Base-by-base conservation (phyloP, 768 basidiomycete species). In the Lentinus brumalis region DNA sequence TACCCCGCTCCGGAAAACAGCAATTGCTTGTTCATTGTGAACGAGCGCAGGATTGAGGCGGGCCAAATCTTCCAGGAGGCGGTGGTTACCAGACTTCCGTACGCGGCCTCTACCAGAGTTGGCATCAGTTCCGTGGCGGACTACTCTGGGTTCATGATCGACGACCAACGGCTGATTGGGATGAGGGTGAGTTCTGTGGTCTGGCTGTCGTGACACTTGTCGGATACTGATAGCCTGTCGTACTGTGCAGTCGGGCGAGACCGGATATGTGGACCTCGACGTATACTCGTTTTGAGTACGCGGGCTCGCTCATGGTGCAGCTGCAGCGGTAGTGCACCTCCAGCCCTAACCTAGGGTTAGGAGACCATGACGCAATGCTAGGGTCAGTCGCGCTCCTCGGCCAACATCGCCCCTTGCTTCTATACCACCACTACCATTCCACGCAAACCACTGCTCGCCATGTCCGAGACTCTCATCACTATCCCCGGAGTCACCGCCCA, bases 101-200 rank as follows among this genome's bases (percentile, higher is more conserved):
- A 65, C 47, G n/a, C 63, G 14, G 21, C 55, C 14, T 53, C 64
- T 12, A 44, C 56, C 12, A 30, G 65, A 7, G 60, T 57, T 50
- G 69, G 44, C 6, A 26, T 38, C 10, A 15, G 26, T 12, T 11
- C 18, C 2, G 26, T 38, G 30, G 30, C 15, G n/a, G 60, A 67
- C 1, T 80, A 77, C 57, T 73, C 73, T 7, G 79, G 79, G 9
- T 65, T 78, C 60, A 78, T 79, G 77, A 73, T 80, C 31, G 79
- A 79, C 57, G 77, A 79, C 30, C 75, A 76, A 45, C 68, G 78
- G 53, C 54, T 80, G 31, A 61, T 81, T 29, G 77, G 78, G 31
- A 57, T 81, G 60, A 74, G 74, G 71, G 79, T 81, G 53, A 53
- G 51, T 53, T 7, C 38, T 40, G 77, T 71, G 14, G 9, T 15